Base-by-base conservation (phyloP, 2,329 filamentous ascomycete genomes). In the Penicillium sp. region DNA sequence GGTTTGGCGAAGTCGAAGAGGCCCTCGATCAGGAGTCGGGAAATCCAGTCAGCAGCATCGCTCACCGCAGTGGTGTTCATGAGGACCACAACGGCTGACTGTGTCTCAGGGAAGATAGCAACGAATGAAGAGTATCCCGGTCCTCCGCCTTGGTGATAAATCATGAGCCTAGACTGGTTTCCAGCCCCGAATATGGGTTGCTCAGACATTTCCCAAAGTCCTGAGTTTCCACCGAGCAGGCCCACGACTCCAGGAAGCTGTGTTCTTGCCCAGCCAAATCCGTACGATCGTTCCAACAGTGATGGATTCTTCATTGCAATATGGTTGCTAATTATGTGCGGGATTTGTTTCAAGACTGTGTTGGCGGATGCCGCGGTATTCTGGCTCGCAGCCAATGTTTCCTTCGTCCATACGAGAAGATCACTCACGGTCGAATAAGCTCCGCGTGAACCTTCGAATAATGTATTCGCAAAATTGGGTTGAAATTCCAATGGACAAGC, bases 1-100 rank as follows among this genome's bases (percentile, higher is more conserved):
- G 29, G 53, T 3, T 16, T 23, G 5, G 31, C 7, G 21, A 45
- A 51, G 23, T 39, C 31, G 10, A 55, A 55, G 8, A 55, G 29
- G 5, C 46, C 38, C 27, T 55, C 46, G 5, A 55, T 46, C 6
- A 55, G 29, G 11, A 33, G 8, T 16, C 53, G 38, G 1, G 29
- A 40, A 41, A 45, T 43, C 46, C 53, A 55, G 10, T 51, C 53
- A 23, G 53, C 53, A 21, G 39, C 46, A 51, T 55, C 53, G 39
- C 39, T 51, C 3, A 36, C 2, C 16, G 47, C 31, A 33, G 19
- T 51, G 16, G 53, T 34, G 33, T 55, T 55, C 19, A 40, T 39
- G 23, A 55, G 53, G 15, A 55, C 53, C 2, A 51, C 47, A 2
- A 55, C 53, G 9, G 53, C 53, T 7, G 53, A 55, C 39, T 51